Conservation (phyloP, 176 grass and related monocot genomes). For the Aegilops tauschii region DNA sequence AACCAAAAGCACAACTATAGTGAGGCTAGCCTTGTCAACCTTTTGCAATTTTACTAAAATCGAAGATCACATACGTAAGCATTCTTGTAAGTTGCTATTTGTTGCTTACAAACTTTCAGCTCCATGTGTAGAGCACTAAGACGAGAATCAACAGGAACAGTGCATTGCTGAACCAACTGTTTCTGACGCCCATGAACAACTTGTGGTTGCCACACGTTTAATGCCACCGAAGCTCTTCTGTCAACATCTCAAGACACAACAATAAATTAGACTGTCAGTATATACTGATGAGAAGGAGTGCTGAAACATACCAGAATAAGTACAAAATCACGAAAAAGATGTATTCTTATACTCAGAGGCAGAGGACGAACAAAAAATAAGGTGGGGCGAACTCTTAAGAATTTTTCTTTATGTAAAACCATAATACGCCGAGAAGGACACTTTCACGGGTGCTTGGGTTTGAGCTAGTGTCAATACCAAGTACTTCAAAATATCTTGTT, state of each 20-base stretch:
- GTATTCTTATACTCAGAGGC: background rate
- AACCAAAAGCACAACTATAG: constrained; percentile 38
- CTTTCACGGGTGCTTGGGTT: too few relatives aligned
- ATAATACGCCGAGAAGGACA: too few relatives aligned
- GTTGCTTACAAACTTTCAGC: constrained; percentile 96
- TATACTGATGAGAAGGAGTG: background rate
- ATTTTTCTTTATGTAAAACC: too few relatives aligned
- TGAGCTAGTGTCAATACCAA: too few relatives aligned
- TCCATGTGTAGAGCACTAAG: constrained; percentile 81
- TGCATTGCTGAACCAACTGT: constrained; percentile 93
- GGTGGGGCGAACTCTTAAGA: too few relatives aligned
- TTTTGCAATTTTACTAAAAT: constrained; percentile 10
- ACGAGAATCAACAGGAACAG: constrained; percentile 70
- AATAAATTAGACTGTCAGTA: background rate
- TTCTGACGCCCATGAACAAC: constrained; percentile 76
- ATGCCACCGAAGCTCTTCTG: constrained; percentile 86
- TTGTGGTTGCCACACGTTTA: constrained; percentile 97
- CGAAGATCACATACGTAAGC: constrained; percentile 67
- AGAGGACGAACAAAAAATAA: too few relatives aligned
- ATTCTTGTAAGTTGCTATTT: constrained; percentile 68
- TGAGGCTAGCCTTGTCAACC: constrained; percentile 16
- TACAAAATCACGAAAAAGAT: background rate
- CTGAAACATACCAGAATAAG: background rate
- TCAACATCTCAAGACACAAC: constrained; percentile 2
- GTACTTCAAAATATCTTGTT: too few relatives aligned